Evolutionary conservation across 2,329 filamentous ascomycete genomes (phyloP).

Genomic region (Ceratocystis huliohia): DNA sequence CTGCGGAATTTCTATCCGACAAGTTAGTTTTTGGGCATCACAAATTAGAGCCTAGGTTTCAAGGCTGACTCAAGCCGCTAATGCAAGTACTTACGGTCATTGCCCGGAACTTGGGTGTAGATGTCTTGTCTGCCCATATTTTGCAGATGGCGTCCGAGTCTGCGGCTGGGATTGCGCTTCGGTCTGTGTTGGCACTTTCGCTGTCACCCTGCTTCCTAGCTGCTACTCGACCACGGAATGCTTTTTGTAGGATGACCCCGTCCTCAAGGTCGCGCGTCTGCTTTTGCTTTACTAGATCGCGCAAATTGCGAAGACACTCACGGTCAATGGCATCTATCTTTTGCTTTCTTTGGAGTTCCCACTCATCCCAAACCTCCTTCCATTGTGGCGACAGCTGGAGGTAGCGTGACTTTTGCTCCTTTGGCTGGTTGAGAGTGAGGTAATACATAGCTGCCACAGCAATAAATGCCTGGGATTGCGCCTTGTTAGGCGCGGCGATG

Average conservation of each 20-base stretch:
- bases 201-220: constrained; percentile 36
- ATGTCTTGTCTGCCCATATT: constrained; percentile 48
- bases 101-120: constrained; percentile 50
- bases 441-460: constrained; percentile 73
- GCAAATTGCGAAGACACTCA: constrained; percentile 51
- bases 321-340: constrained; percentile 60
- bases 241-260: constrained; percentile 62
- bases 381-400: constrained; percentile 66
- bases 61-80: too few species aligned
- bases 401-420: constrained; percentile 68
- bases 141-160: constrained; percentile 40
- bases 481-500: constrained; percentile 58
- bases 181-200: constrained; percentile 35
- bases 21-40: constrained; percentile 13
- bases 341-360: constrained; percentile 57
- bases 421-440: constrained; percentile 61
- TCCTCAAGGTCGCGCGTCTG: constrained; percentile 58
- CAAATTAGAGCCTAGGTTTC: too few species aligned
- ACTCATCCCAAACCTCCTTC: constrained; percentile 76
- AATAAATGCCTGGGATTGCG: constrained; percentile 78
- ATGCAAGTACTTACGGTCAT: constrained; percentile 51
- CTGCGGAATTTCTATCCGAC: constrained; percentile 44
- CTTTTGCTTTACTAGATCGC: constrained; percentile 54
- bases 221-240: constrained; percentile 52
- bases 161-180: constrained; percentile 29